These are phyloP conservation scores for Trametes cinnabarina DNA, from an alignment of 768 basidiomycete genomes.

Conservation along the genomic window DNA sequence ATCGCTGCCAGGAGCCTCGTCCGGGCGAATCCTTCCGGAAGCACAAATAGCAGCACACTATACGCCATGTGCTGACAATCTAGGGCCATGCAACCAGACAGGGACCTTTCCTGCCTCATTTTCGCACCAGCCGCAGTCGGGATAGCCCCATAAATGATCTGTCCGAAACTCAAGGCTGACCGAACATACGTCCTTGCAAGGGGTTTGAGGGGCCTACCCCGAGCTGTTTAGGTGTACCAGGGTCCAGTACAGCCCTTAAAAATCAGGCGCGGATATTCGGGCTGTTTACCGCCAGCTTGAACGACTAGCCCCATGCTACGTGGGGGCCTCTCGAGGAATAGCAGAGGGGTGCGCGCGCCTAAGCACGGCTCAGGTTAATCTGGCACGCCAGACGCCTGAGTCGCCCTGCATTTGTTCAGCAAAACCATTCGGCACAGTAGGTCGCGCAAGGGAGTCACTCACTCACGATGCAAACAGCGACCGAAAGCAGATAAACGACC, in stretches of 20 bases:
- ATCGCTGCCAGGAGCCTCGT: conserved; percentile 4
- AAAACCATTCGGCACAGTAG: not conserved
- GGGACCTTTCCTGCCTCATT: conserved; percentile 4
- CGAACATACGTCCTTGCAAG: not conserved
- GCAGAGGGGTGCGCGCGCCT: not conserved
- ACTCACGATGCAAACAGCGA: not conserved
- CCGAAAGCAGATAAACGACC: too few species aligned
- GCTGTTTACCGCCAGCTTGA: not conserved
- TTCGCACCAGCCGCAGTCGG: conserved; percentile 17
- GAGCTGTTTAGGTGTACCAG: not conserved
- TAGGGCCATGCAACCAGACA: not conserved
- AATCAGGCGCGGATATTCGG: not conserved
- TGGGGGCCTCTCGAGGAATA: not conserved
- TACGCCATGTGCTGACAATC: conserved; percentile 3
- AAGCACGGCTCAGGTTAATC: not conserved
- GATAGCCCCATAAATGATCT: not conserved
- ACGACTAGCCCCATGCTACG: not conserved
- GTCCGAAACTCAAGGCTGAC: conserved; percentile 4
- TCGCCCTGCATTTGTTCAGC: conserved; percentile 1
- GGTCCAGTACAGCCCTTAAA: not conserved
- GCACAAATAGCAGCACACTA: conserved; percentile 14
- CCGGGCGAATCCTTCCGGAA: conserved; percentile 10
- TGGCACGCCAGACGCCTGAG: conserved; percentile 3
- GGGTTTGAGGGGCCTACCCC: conserved; percentile 2
- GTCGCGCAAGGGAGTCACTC: not conserved